Base-by-base conservation (phyloP, 208 protist species). In the Porcisia deanei region DNA sequence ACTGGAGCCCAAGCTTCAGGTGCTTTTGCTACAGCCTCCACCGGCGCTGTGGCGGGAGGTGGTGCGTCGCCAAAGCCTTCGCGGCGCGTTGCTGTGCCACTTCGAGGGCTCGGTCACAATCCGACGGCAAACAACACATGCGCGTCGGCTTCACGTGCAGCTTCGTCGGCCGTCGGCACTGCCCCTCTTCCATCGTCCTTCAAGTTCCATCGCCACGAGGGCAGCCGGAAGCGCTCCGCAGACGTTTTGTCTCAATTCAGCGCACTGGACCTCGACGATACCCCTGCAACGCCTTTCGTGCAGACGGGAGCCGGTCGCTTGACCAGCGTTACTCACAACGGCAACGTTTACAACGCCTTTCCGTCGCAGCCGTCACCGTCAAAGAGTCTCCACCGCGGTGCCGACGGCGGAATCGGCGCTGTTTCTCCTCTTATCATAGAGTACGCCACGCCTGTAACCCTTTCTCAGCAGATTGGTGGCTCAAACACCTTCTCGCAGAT, bases 171-270 rank as follows among this genome's bases (percentile, higher is more conserved):
- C 3, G 4, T 34, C 7, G 37, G 54, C 22, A 71, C 12, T 3
- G 72, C 16, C 1, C 64, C 66, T 3, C 72, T 58, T 7, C 54
- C 77, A 22, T 25, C 53, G 22, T 57, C 72, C 25, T 82, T 82
- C 30, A 90, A 88, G 65, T 84, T 85, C 41, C 52, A 59, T 7
- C 83, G 85, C 74, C 79, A 66, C n/a, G 83, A 84, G 77, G 53
- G 75, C 30, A 84, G 77, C 34, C 82, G 91, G 57, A 95, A 93
- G 80, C 85, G 91, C 8, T 88, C 88, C 9, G 77, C 82, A 1
- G 85, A 86, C 2, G 87, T 89, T 47, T 73, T 91, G 10, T 92
- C 89, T 55, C 87, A 93, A 75, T 87, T 96, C 78, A 91, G 84
- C 39, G 91, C 88, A 34, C 71, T 96, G 16, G 86, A 92, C 71